Conservation (phyloP, 805 yeast species). For the Sugiyamaella boreocaroliniensis region DNA sequence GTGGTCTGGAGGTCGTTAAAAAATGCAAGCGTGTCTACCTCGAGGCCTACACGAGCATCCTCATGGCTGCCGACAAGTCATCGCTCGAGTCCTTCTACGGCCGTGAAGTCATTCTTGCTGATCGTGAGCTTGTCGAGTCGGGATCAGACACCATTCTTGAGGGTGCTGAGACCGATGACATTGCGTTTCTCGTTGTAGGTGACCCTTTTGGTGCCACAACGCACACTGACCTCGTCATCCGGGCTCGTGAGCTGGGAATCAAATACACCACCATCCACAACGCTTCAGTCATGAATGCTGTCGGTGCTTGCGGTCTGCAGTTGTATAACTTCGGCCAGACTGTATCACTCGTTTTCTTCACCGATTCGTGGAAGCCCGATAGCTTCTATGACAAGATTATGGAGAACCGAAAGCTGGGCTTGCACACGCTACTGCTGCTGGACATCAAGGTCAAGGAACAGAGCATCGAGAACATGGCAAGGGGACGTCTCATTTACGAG, state of each 20-base stretch:
- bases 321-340: constrained; percentile 94
- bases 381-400: constrained; percentile 81
- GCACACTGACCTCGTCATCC: constrained; percentile 84
- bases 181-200: constrained; percentile 94
- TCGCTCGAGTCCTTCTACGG: constrained; percentile 81
- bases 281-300: constrained; percentile 97
- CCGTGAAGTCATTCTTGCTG: constrained; percentile 78
- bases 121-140: constrained; percentile 87
- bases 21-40: constrained; percentile 84
- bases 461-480: constrained; percentile 85
- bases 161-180: constrained; percentile 70
- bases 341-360: constrained; percentile 92
- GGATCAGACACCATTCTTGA: constrained; percentile 78
- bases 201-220: constrained; percentile 98
- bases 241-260: constrained; percentile 83
- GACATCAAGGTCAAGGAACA: constrained; percentile 98
- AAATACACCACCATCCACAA: constrained; percentile 80
- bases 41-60: constrained; percentile 90
- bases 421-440: constrained; percentile 80
- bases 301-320: constrained; percentile 96
- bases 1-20: constrained; percentile 81
- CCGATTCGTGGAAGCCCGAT: constrained; percentile 94
- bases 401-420: constrained; percentile 86
- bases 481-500: constrained; percentile 86
- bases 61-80: constrained; percentile 82